These are phyloP conservation scores for Myriosclerotinia duriaeana DNA, from an alignment of 2,329 filamentous ascomycete species.

Conservation along the genomic window DNA sequence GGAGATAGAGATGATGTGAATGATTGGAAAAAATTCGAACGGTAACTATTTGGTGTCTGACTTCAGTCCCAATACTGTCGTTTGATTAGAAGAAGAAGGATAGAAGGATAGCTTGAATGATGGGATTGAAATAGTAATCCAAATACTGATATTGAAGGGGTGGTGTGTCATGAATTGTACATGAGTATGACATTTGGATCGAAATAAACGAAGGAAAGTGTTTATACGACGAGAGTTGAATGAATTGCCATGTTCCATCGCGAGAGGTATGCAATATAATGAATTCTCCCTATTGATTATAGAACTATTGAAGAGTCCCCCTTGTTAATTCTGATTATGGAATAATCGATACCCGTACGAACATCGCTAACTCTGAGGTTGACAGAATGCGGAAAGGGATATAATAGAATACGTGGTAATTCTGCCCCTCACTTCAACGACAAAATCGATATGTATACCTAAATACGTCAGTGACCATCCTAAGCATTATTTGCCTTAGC, in stretches of 20 bases:
- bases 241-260: not conserved
- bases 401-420: not conserved
- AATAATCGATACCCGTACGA: not conserved
- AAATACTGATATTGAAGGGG: not conserved
- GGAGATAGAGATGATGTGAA: not conserved
- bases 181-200: not conserved
- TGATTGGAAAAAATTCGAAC: not conserved
- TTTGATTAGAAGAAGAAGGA: not conserved
- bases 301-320: constrained; percentile 6
- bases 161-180: not conserved
- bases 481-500: not conserved
- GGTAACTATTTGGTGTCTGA: not conserved
- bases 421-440: not conserved
- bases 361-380: not conserved
- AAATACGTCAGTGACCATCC: not conserved
- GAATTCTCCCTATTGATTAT: not conserved
- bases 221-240: not conserved
- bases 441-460: not conserved
- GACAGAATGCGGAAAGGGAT: not conserved
- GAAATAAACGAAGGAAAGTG: not conserved
- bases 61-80: not conserved
- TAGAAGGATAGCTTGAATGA: not conserved
- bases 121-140: not conserved
- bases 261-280: not conserved
- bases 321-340: not conserved